Base-by-base conservation (phyloP, 257 asterid species). In the Eucommia ulmoides region DNA sequence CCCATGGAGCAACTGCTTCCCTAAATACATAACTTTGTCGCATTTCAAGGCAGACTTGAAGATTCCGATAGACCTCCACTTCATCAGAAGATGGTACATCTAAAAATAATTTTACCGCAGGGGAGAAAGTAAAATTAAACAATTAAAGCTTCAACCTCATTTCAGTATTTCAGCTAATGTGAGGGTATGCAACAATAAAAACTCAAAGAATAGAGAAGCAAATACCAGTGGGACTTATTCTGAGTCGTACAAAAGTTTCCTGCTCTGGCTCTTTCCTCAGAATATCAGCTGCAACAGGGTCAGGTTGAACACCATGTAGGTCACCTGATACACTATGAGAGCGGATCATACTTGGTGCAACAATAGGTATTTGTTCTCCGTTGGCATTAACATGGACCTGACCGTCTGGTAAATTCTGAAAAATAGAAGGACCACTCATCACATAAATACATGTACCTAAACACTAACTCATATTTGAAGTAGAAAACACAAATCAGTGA, bases 181-280 rank as follows among this genome's bases (percentile, higher is more conserved):
- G n/a, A n/a, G n/a, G n/a, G n/a, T n/a, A n/a, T n/a, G n/a, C n/a
- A n/a, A n/a, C n/a, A n/a, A n/a, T n/a, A n/a, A n/a, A n/a, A n/a
- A n/a, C n/a, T n/a, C n/a, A n/a, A n/a, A n/a, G n/a, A n/a, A 55
- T 33, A 51, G 53, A 65, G 53, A 51, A 51, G 44, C 45, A 64
- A 29, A 55, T 85, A 89, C 98, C 98, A 8, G 58, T 33, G 8
- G 98, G 98, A 23, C 93, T 77, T 50, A 85, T 89, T 68, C 50
- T 80, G 75, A 87, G 59, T 59, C 84, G 86, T 53, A 83, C 93
- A 74, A 87, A 87, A 53, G 84, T 80, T 65, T 83, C 97, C 1
- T 87, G 97, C 70, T 87, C 94, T 22, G 97, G 97, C 58, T 76
- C 93, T 74, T 81, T 87, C 74, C 97, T 79, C 20, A 87, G 75